Percentiles rank a stretch among this genome's conserved stretches.
Evolutionary conservation across 2,329 filamentous ascomycete species (phyloP).

Genomic region (Domatiomyces catenatus): DNA sequence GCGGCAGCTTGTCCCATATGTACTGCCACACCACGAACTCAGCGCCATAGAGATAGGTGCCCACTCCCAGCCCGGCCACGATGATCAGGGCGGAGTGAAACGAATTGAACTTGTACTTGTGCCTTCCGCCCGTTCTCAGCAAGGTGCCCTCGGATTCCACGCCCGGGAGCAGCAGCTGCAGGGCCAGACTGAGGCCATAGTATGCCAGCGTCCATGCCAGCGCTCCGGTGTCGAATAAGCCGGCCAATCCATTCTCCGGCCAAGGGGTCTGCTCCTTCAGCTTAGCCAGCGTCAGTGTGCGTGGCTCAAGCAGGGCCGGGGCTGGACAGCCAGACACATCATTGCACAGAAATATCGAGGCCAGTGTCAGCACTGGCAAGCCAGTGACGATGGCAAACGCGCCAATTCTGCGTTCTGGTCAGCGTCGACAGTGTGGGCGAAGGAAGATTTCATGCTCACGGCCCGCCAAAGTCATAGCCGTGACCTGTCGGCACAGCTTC

Average conservation of each 20-base stretch:
- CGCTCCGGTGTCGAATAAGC: conserved; percentile 54
- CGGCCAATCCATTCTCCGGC: conserved; percentile 54
- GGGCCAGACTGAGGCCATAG: conserved; percentile 57
- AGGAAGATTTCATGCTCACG: conserved; percentile 21
- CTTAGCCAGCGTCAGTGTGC: conserved; percentile 52
- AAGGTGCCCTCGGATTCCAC: conserved; percentile 54
- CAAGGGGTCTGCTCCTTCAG: conserved; percentile 72
- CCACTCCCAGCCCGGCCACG: conserved; percentile 54
- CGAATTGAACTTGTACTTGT: conserved; percentile 72
- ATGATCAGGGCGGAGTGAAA: conserved; percentile 62
- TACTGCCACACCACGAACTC: conserved; percentile 83
- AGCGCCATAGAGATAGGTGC: conserved; percentile 61
- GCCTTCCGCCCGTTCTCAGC: conserved; percentile 53
- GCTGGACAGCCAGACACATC: conserved; percentile 83
- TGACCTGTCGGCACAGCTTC: conserved; percentile 9
- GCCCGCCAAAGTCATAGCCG: conserved; percentile 34
- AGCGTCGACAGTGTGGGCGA: conserved; percentile 3
- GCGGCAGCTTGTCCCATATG: conserved; percentile 78
- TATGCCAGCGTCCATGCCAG: conserved; percentile 60
- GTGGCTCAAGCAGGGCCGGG: conserved; percentile 60
- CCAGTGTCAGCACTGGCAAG: conserved; percentile 63
- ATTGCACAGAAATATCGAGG: conserved; percentile 76
- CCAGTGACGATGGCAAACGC: conserved; percentile 64
- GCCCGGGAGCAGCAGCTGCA: conserved; percentile 65
- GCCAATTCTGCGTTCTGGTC: conserved; percentile 43